Percentiles rank a stretch among this genome's conserved stretches.
These are phyloP conservation scores for Thymus quinquecostatus DNA, from an alignment of 257 asterid genomes.

Conservation along the genomic window DNA sequence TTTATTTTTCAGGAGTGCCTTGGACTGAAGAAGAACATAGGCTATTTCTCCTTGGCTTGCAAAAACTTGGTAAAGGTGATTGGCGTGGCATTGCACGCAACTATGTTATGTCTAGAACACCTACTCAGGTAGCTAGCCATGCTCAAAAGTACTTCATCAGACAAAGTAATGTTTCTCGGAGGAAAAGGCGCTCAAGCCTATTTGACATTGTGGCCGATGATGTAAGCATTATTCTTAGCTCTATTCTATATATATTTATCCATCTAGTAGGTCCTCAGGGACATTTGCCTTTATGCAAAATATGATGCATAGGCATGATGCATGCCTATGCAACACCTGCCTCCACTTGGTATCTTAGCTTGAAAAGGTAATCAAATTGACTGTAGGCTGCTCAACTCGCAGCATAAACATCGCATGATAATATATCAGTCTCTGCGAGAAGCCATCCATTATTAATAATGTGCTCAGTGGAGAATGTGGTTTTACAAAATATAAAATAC, in stretches of 20 bases:
- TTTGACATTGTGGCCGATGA: constrained; percentile 93
- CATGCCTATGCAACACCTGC: background rate
- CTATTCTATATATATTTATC: background rate
- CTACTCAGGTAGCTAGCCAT: constrained; percentile 99
- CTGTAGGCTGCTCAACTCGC: background rate
- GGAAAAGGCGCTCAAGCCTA: constrained; percentile 97
- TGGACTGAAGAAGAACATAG: constrained; percentile 99
- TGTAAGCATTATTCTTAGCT: constrained; percentile 55
- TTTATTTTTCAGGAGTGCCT: constrained; percentile 66
- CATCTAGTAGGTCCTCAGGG: background rate
- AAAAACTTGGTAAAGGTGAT: constrained; percentile 99
- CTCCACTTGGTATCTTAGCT: background rate
- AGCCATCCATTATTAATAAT: background rate
- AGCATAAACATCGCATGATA: background rate
- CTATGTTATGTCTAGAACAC: constrained; percentile 87
- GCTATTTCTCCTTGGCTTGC: constrained; percentile 92
- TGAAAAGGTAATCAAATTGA: constrained; percentile 1
- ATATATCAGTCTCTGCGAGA: background rate
- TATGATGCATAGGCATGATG: background rate
- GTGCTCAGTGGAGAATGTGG: background rate
- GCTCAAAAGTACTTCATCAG: constrained; percentile 97
- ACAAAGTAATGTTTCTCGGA: constrained; percentile 87
- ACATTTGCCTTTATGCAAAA: background rate
- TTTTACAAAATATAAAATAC: background rate
- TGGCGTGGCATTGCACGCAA: constrained; percentile 99